Evolutionary conservation across 306 rosid species (phyloP).

Genomic region (Casuarina glauca): DNA sequence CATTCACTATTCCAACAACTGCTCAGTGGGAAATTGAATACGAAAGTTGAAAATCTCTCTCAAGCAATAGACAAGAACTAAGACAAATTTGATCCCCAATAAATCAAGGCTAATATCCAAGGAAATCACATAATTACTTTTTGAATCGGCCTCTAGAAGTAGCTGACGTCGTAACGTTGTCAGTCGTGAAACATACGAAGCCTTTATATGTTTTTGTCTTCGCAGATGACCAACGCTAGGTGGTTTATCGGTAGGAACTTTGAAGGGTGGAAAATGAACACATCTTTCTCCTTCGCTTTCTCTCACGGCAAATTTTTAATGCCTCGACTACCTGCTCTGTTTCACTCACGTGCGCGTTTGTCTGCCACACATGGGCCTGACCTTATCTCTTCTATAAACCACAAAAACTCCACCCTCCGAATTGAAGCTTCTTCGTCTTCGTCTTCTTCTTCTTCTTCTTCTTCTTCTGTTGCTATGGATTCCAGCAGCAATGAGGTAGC

Average conservation of each 20-base stretch:
- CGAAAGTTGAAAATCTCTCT: too few relatives aligned
- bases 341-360: background rate
- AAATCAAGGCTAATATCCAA: background rate
- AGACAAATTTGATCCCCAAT: background rate
- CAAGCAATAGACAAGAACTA: too few relatives aligned
- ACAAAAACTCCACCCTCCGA: background rate
- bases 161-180: background rate
- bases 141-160: background rate
- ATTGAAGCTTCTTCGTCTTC: background rate
- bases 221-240: too few relatives aligned
- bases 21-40: too few relatives aligned
- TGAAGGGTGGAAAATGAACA: constrained; percentile 1
- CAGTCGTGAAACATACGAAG: background rate
- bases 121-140: background rate
- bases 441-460: background rate
- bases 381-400: background rate
- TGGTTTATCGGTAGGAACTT: background rate
- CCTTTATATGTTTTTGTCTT: too few relatives aligned
- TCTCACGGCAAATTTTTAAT: background rate
- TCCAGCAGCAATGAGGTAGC: constrained; percentile 13
- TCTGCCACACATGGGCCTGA: background rate
- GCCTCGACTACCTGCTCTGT: background rate
- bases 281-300: background rate
- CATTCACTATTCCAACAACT: too few relatives aligned
- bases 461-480: constrained; percentile 33